Evolutionary conservation across 2,329 filamentous ascomycete species (phyloP), one percentile per base, ranked within the genome.

Genomic region (Exophiala bonariae): DNA sequence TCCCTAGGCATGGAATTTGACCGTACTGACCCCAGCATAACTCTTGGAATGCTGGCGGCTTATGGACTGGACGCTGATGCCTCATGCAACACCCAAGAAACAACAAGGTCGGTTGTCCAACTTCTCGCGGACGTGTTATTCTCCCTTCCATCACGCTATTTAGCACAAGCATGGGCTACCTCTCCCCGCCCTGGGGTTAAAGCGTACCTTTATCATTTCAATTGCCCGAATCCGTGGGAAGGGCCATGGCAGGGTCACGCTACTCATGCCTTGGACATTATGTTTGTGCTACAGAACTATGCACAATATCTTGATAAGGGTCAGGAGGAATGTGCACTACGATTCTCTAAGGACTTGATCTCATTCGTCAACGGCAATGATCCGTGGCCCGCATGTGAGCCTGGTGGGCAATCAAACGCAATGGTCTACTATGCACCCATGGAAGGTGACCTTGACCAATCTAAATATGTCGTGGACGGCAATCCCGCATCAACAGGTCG

Each of bases 391-490:
- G 28, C 28, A 9, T 9, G n/a, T 31, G 28, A n/a, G 9, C 9
- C 9, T n/a, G 28, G n/a, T n/a, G n/a, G n/a, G 28, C 28, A 9
- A n/a, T n/a, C 28, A n/a, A n/a, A 31, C 28, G 28, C 28, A 9
- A 31, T 31, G 28, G n/a, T 31, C n/a, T 31, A 31, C 28, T 9
- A 31, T 31, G 28, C 28, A 31, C 28, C 28, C 9, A 9, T 31
- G 9, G 28, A 31, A n/a, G 28, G 28, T 31, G 28, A n/a, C 9
- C 9, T 9, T 9, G 28, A 31, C n/a, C 9, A 31, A n/a, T 31
- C 39, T 19, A 28, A 30, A 17, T 41, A 50, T 76, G 73, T 55
- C 14, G 20, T n/a, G 13, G 31, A 19, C 13, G 16, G 9, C 13
- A 31, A 1, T 9, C 38, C 38, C 6, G 38, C 13, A 26, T 28